Evolutionary conservation across 148 eudicot genomes (phyloP).

Genomic region (Cornus florida): DNA sequence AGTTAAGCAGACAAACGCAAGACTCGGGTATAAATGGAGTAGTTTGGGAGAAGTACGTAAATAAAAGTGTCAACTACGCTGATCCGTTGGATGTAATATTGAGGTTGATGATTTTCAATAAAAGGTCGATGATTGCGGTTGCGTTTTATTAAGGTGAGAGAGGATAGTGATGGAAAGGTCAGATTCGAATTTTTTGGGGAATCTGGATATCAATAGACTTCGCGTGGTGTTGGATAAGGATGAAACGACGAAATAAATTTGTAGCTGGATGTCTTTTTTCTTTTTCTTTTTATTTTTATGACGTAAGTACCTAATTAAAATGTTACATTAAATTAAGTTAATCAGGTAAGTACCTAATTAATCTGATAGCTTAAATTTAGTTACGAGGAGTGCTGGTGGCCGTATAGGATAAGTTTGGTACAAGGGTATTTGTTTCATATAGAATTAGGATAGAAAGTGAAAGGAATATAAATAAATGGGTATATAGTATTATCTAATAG

Average conservation of each 20-base stretch:
- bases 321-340: too few species aligned
- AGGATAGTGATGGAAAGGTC: background rate
- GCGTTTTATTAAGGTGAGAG: background rate
- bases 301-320: too few species aligned
- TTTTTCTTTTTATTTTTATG: too few species aligned
- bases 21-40: background rate
- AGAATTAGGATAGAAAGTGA: too few species aligned
- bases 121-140: background rate
- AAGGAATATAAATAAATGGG: too few species aligned
- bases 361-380: too few species aligned
- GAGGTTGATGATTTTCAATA: background rate
- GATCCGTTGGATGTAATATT: background rate
- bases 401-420: too few species aligned
- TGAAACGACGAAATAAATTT: background rate
- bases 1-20: background rate
- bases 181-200: slow-evolving; percentile 7
- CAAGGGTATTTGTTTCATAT: too few species aligned
- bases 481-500: too few species aligned
- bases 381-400: too few species aligned
- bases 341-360: too few species aligned
- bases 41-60: background rate
- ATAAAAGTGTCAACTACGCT: background rate
- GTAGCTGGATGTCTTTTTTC: too few species aligned
- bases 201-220: background rate
- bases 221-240: background rate